Evolutionary conservation across 106 monocot species (phyloP), one percentile per base, ranked within the genome.

Genomic region (Posidonia australis): DNA sequence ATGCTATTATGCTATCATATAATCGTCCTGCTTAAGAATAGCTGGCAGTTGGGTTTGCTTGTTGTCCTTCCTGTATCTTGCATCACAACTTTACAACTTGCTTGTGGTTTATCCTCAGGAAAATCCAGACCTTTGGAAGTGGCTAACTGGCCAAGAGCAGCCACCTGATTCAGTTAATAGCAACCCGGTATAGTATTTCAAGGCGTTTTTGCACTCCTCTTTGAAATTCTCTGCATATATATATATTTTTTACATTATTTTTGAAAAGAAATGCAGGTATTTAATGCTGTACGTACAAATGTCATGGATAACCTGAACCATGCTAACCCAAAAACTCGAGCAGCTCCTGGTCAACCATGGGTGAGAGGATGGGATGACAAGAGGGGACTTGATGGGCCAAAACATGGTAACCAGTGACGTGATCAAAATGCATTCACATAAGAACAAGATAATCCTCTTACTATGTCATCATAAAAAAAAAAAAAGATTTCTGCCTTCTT

Each of bases 71-170:
- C 36, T 7, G 36, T 4, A 36, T 7, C 36, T 36, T 36, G 36
- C 36, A 36, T 7, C 36, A 36, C 36, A 36, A 36, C 10, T 9
- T 54, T 52, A 23, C 23, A 10, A 6, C 23, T 22, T 54, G 10
- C n/a, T 54, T 1, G 19, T 2, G 4, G 0, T 57, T 23, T 16
- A 0, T 32, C 58, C 73, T 69, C 85, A 98, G 91, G 98, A 98
- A 72, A 98, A 98, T 56, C 98, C 98, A 67, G 90, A 98, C 67
- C 49, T 98, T 26, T 98, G 96, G 96, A 98, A 98, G 63, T 98
- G 90, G 90, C 81, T 98, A 10, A 87, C 85, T 42, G 78, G 85
- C 45, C 96, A 98, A 75, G 98, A 98, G 71, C 80, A 87, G 60
- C 91, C 91, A 52, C 98, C 98, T 30, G 77, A 91, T 23, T 77